Evolutionary conservation across 805 yeast species (phyloP).

Genomic region (Saccharomycopsis sp.): DNA sequence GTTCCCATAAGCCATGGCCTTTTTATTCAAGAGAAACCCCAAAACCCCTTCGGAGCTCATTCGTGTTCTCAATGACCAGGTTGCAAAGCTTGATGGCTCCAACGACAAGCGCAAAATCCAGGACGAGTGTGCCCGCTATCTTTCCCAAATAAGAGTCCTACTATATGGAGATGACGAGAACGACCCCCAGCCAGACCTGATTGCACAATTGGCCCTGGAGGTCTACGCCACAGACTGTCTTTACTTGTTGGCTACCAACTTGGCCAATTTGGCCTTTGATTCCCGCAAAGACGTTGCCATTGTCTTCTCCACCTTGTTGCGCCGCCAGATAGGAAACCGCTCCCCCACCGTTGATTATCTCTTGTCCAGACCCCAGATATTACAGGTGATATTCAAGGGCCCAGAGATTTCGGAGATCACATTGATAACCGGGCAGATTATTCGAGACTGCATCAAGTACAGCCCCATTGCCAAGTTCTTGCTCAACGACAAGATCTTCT

Average conservation of each 20-base stretch:
- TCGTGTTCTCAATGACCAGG: slow-evolving; percentile 63
- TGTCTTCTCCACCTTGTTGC: slow-evolving; percentile 65
- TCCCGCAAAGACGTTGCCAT: slow-evolving; percentile 74
- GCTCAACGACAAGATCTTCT: slow-evolving; percentile 51
- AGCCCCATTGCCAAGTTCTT: slow-evolving; percentile 59
- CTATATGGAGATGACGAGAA: slow-evolving; percentile 62
- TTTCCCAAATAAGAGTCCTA: slow-evolving; percentile 55
- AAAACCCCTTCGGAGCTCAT: slow-evolving; percentile 83
- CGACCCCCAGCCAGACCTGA: slow-evolving; percentile 61
- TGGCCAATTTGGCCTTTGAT: slow-evolving; percentile 76
- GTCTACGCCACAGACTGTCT: slow-evolving; percentile 66
- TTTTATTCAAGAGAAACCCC: slow-evolving; percentile 82
- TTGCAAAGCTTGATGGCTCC: slow-evolving; percentile 47
- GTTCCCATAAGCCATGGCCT: slow-evolving; percentile 61
- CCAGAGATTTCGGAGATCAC: slow-evolving; percentile 72
- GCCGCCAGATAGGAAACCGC: slow-evolving; percentile 66
- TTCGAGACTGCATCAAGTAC: slow-evolving; percentile 77
- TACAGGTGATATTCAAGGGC: slow-evolving; percentile 53
- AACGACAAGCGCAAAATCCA: slow-evolving; percentile 39
- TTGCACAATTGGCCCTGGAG: slow-evolving; percentile 70
- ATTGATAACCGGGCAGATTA: slow-evolving; percentile 63
- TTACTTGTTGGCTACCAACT: slow-evolving; percentile 46
- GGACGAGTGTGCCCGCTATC: slow-evolving; percentile 63
- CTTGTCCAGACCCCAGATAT: slow-evolving; percentile 53
- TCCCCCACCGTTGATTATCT: slow-evolving; percentile 85